A percentile compares a stretch with the other conserved stretches of the same genome.
phyloP scores from a whole-genome alignment of 139 green algal species.

The Haematococcus sp. region DNA sequence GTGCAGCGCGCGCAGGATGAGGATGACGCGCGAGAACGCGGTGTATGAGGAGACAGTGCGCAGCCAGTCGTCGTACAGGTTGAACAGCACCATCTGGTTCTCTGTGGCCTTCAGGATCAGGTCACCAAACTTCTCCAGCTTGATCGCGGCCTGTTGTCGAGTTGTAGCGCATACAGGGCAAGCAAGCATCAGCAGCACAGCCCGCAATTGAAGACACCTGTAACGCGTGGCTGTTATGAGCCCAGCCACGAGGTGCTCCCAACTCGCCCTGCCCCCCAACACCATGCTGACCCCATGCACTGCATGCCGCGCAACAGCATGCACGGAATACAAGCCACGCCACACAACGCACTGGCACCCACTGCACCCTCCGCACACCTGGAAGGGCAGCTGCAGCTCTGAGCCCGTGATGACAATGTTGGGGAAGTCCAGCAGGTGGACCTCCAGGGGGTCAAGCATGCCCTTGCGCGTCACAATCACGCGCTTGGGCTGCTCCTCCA shows the following conservation, averaged over 20 bases:
- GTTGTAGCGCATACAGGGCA: neutral
- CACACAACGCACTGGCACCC: too few species aligned
- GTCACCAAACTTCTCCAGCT: constrained; percentile 99
- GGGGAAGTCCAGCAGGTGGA: constrained; percentile 98
- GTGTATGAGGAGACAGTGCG: constrained; percentile 95
- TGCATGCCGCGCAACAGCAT: too few species aligned
- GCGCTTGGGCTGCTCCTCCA: constrained; percentile 99
- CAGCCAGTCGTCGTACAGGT: constrained; percentile 99
- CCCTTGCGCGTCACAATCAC: constrained; percentile 99
- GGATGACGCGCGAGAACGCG: constrained; percentile 95
- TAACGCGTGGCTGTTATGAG: neutral
- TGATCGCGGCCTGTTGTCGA: constrained; percentile 75
- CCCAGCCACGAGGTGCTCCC: too few species aligned
- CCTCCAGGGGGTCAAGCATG: constrained; percentile 99
- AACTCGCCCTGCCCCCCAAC: too few species aligned
- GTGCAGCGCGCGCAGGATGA: constrained; percentile 97
- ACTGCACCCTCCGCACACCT: too few species aligned
- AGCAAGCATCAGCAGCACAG: neutral
- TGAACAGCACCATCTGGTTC: constrained; percentile 98
- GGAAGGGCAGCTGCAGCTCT: constrained; percentile 99
- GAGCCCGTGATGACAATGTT: constrained; percentile 99
- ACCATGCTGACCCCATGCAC: too few species aligned
- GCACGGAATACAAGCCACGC: too few species aligned
- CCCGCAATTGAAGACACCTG: neutral
- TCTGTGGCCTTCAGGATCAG: constrained; percentile 92